Percentiles rank a stretch among this genome's conserved stretches.
Evolutionary conservation across 352 stramenopile genomes (phyloP).

Genomic region (Phytophthora europaea): DNA sequence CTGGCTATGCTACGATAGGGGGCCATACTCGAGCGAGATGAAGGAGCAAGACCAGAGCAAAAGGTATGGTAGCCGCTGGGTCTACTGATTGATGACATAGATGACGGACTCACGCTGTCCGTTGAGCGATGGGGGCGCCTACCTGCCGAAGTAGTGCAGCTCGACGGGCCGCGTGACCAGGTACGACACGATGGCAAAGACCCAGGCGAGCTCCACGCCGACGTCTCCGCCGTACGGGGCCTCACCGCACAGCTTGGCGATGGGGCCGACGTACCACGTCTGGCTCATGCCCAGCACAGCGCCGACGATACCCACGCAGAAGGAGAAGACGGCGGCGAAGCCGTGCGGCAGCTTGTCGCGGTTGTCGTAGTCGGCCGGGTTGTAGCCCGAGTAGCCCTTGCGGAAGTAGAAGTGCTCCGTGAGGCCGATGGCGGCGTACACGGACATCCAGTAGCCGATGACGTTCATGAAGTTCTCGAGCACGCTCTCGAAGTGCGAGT

Average conservation of each 20-base stretch:
- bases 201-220: conserved; percentile 49
- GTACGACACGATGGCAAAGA: conserved; percentile 46
- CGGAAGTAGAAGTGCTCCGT: conserved; percentile 59
- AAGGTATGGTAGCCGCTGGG: conserved; percentile 13
- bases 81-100: conserved; percentile 31
- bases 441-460: conserved; percentile 60
- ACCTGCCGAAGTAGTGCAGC: conserved; percentile 52
- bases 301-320: conserved; percentile 44
- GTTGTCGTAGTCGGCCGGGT: conserved; percentile 54
- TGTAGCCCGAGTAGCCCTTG: conserved; percentile 54
- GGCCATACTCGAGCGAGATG: not conserved
- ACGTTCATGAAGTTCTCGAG: conserved; percentile 67
- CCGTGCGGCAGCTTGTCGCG: conserved; percentile 50
- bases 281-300: conserved; percentile 58
- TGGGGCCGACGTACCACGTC: conserved; percentile 55
- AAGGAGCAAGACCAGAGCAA: conserved; percentile 18
- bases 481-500: conserved; percentile 53
- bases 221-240: conserved; percentile 48
- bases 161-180: conserved; percentile 52
- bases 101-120: conserved; percentile 2
- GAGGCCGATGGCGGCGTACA: conserved; percentile 48
- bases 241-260: conserved; percentile 43
- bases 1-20: no score
- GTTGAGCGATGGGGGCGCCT: conserved; percentile 7
- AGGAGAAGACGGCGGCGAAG: conserved; percentile 55